phyloP scores from a whole-genome alignment of 495 filamentous ascomycete species.

The Clavariopsis aquatica region DNA sequence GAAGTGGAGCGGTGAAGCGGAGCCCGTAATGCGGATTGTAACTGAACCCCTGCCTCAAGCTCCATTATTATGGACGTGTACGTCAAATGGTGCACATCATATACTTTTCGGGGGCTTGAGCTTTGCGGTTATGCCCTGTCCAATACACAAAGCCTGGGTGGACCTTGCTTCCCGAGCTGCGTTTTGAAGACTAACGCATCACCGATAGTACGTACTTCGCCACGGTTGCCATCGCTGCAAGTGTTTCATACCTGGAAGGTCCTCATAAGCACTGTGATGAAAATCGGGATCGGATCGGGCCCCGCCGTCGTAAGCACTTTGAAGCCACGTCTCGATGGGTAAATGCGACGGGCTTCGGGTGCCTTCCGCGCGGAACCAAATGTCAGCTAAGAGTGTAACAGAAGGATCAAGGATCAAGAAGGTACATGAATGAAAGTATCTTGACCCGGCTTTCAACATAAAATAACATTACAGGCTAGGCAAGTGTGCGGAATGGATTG shows the following conservation, averaged over 20 bases:
- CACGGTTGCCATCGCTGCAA: neutral
- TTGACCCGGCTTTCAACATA: neutral
- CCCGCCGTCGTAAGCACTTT: constrained; percentile 12
- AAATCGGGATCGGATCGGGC: constrained; percentile 12
- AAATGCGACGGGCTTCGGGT: constrained; percentile 19
- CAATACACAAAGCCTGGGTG: neutral
- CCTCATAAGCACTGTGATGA: neutral
- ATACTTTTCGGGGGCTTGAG: neutral
- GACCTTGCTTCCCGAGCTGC: neutral
- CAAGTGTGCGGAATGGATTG: neutral
- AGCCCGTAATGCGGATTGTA: neutral
- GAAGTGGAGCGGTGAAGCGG: neutral
- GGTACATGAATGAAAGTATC: constrained; percentile 22
- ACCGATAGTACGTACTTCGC: neutral
- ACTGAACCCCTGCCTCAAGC: neutral
- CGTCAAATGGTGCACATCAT: neutral
- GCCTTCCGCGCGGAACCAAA: constrained; percentile 17
- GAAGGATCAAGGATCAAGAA: neutral
- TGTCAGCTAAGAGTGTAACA: neutral
- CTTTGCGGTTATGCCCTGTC: neutral
- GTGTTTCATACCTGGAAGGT: constrained; percentile 10
- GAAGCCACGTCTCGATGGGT: constrained; percentile 8
- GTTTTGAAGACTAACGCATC: neutral
- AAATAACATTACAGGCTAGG: constrained; percentile 5
- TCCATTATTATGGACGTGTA: neutral